A percentile compares a stretch with the other conserved stretches of the same genome.
These are phyloP conservation scores for Nannochloris sp. DNA, from an alignment of 139 green algal genomes.

Conservation along the genomic window DNA sequence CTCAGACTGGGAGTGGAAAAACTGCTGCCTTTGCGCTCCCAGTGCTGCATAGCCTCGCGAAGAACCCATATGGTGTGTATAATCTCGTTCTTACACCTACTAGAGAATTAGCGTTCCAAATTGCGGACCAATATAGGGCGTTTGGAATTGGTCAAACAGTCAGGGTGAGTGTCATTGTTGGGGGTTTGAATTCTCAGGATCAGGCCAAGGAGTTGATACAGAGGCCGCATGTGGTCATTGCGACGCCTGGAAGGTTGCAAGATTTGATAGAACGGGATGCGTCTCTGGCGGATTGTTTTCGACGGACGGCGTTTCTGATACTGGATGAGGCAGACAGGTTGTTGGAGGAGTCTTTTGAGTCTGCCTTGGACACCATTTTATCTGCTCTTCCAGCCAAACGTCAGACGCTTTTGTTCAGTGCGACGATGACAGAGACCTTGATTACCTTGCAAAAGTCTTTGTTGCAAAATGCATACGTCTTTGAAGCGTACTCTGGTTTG, in stretches of 20 bases:
- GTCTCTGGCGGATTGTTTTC: slow-evolving; percentile 32
- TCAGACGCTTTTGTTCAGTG: slow-evolving; percentile 92
- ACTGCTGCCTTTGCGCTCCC: slow-evolving; percentile 95
- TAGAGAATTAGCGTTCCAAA: slow-evolving; percentile 92
- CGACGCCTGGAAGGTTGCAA: slow-evolving; percentile 80
- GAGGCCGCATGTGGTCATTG: slow-evolving; percentile 90
- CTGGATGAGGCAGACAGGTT: slow-evolving; percentile 93
- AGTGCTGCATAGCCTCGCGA: slow-evolving; percentile 80
- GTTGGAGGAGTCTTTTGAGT: slow-evolving; percentile 79
- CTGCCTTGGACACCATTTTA: slow-evolving; percentile 40
- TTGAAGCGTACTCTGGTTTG: slow-evolving; percentile 82
- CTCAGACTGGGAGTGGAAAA: slow-evolving; percentile 93
- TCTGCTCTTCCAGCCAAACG: slow-evolving; percentile 39
- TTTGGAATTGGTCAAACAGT: slow-evolving; percentile 72
- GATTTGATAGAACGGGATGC: slow-evolving; percentile 43
- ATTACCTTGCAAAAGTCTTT: slow-evolving; percentile 43
- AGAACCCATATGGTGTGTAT: slow-evolving; percentile 89
- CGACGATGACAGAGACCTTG: slow-evolving; percentile 78
- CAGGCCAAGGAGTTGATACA: slow-evolving; percentile 63
- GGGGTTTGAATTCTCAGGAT: slow-evolving; percentile 75
- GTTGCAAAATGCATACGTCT: slow-evolving; percentile 50
- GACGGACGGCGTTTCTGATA: slow-evolving; percentile 62
- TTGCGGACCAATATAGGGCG: slow-evolving; percentile 86
- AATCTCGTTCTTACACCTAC: slow-evolving; percentile 87
- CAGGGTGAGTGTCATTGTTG: slow-evolving; percentile 71